Percentiles rank a stretch among this genome's conserved stretches.
Evolutionary conservation across 805 yeast species (phyloP).

Genomic region (Ogataea corticis): DNA sequence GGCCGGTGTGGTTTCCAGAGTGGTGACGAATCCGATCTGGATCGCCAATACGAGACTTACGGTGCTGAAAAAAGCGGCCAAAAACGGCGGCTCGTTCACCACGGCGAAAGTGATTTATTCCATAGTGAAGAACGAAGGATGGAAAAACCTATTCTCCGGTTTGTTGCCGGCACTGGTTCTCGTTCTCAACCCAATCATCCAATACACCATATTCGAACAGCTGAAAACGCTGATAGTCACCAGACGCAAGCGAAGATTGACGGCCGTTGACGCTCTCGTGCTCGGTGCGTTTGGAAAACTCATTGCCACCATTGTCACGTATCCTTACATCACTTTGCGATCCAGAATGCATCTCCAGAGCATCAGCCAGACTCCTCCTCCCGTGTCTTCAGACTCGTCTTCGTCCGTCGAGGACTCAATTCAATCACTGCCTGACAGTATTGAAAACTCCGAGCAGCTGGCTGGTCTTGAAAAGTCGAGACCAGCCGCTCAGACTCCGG

Average conservation of each 20-base stretch:
- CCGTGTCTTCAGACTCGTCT: constrained; percentile 7
- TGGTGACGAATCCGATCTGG: constrained; percentile 89
- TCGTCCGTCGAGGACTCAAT: constrained; percentile 19
- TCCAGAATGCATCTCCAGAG: constrained; percentile 80
- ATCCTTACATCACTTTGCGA: constrained; percentile 89
- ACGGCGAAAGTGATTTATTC: constrained; percentile 55
- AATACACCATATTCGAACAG: constrained; percentile 90
- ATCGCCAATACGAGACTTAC: constrained; percentile 91
- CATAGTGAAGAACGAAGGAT: constrained; percentile 71
- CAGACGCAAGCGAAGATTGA: constrained; percentile 51
- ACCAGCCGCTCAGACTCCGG: constrained; percentile 7
- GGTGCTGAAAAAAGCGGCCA: constrained; percentile 41
- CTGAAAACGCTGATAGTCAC: constrained; percentile 64
- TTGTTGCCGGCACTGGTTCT: constrained; percentile 83
- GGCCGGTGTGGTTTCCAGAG: constrained; percentile 84
- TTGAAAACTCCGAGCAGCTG: constrained; percentile 21
- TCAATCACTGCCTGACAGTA: constrained; percentile 24
- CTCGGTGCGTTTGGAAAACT: constrained; percentile 90
- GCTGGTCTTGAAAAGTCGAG: constrained; percentile 25
- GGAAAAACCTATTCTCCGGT: constrained; percentile 75
- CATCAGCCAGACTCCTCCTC: constrained; percentile 6
- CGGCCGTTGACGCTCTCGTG: constrained; percentile 76
- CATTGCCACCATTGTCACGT: constrained; percentile 84
- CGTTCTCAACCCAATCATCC: constrained; percentile 86
- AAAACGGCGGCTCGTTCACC: constrained; percentile 27